A percentile compares a stretch with the other conserved stretches of the same genome.
phyloP scores from a whole-genome alignment of 2,329 filamentous ascomycete species.

The Nectriaceae sp. region DNA sequence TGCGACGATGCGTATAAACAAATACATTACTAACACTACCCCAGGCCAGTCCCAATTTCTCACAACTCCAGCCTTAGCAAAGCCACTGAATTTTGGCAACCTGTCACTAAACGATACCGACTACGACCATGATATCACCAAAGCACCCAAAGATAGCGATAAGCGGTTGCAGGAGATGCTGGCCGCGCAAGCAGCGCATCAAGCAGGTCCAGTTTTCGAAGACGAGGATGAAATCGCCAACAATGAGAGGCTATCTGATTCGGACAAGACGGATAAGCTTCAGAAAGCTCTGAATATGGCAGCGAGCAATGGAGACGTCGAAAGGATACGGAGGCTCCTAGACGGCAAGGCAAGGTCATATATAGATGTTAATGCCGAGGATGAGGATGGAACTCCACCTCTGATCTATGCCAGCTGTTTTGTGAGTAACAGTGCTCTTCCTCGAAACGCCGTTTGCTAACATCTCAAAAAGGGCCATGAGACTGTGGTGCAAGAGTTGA shows the following conservation, averaged over 20 bases:
- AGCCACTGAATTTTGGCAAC: constrained; percentile 79
- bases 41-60: constrained; percentile 94
- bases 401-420: constrained; percentile 98
- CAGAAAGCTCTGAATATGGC: constrained; percentile 93
- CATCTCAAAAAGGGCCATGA: constrained; percentile 70
- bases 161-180: constrained; percentile 93
- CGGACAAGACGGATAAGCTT: constrained; percentile 77
- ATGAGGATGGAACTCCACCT: constrained; percentile 94
- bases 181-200: constrained; percentile 84
- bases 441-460: constrained; percentile 6
- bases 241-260: constrained; percentile 71
- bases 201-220: constrained; percentile 69
- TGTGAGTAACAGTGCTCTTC: constrained; percentile 51
- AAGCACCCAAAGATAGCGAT: constrained; percentile 73
- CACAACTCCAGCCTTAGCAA: constrained; percentile 80
- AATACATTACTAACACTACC: constrained; percentile 24
- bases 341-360: constrained; percentile 71
- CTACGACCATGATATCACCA: constrained; percentile 62
- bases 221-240: constrained; percentile 79
- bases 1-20: constrained; percentile 5
- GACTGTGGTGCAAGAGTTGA: constrained; percentile 78
- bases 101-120: constrained; percentile 81
- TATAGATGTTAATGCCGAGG: constrained; percentile 82
- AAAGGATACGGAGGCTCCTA: constrained; percentile 76
- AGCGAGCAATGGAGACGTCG: constrained; percentile 91